A percentile compares a stretch with the other conserved stretches of the same genome.
Evolutionary conservation across 2,329 filamentous ascomycete genomes (phyloP).

Genomic region (Cytospora leucostoma): DNA sequence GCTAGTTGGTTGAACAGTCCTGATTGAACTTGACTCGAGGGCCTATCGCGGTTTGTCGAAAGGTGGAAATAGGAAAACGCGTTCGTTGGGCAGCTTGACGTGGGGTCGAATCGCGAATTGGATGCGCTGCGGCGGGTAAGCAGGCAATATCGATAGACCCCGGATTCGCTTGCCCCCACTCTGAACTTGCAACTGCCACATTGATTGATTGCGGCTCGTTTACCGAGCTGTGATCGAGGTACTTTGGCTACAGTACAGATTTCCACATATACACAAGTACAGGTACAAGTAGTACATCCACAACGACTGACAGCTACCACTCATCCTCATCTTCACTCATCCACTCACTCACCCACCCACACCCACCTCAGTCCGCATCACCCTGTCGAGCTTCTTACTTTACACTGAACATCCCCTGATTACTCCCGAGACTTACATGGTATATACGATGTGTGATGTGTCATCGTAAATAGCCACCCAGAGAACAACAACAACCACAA

Average conservation of each 20-base stretch:
- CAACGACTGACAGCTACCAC: constrained; percentile 5
- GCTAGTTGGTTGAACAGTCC: background rate
- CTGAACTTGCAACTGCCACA: background rate
- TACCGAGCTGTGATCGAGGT: background rate
- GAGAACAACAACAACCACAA: too few relatives aligned
- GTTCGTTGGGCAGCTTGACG: constrained; percentile 18
- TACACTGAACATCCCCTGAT: background rate
- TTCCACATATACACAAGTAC: background rate
- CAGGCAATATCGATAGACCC: constrained; percentile 4
- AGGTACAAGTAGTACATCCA: background rate
- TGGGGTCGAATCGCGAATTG: constrained; percentile 15
- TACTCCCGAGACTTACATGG: background rate
- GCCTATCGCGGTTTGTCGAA: constrained; percentile 8
- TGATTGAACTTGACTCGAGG: background rate
- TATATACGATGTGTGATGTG: background rate
- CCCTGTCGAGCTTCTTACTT: background rate
- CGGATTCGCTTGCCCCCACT: constrained; percentile 4
- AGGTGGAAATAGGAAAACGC: constrained; percentile 14
- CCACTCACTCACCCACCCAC: background rate
- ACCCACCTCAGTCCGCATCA: background rate
- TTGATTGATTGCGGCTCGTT: background rate
- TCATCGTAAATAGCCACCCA: background rate
- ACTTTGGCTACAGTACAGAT: background rate
- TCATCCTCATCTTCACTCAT: constrained; percentile 1
- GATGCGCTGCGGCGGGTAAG: background rate